Evolutionary conservation across 225 moss, liverwort and hornwort species (phyloP), one percentile per base, ranked within the genome.

Genomic region (Sphagnum contortum): DNA sequence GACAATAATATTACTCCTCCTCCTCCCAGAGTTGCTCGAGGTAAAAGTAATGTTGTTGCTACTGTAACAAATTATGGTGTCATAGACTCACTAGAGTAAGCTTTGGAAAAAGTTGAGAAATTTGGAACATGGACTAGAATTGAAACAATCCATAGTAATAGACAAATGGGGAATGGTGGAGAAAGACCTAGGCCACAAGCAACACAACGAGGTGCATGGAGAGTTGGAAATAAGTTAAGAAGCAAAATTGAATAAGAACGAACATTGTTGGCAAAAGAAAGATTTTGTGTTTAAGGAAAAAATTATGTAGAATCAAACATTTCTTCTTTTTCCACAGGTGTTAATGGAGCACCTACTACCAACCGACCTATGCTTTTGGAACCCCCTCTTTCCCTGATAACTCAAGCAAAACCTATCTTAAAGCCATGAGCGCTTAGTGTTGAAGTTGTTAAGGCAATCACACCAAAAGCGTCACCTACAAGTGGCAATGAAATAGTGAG

Each of bases 41-140:
- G 64, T 14, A 64, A 49, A 5, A 48, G 49, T 49, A 50, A 47
- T 10, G 6, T 51, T 64, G n/a, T n/a, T n/a, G n/a, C n/a, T n/a
- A n/a, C n/a, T n/a, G 64, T 49, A 3, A 8, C 74, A 8, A 57
- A 65, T 13, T 48, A 57, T 45, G 70, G 47, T 11, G 57, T 63
- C 12, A 48, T 54, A 58, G 57, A 72, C 29, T 81, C 81, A 29
- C 53, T 83, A 69, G 77, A 76, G 48, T 69, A 80, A 68, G 80
- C 83, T 80, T 55, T 87, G 47, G 83, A 83, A 62, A 70, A 75
- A 66, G 83, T 78, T 48, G 83, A 83, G 78, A 87, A 83, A 70
- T 53, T 78, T 29, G 83, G 77, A 4, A 63, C 71, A 9, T 65
- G 66, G 49, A 74, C 66, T 3, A 11, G 29, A 8, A 6, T 49